A percentile compares a stretch with the other conserved stretches of the same genome.
These are phyloP conservation scores for Candida namnaoensis DNA, from an alignment of 805 yeast species.

Conservation along the genomic window DNA sequence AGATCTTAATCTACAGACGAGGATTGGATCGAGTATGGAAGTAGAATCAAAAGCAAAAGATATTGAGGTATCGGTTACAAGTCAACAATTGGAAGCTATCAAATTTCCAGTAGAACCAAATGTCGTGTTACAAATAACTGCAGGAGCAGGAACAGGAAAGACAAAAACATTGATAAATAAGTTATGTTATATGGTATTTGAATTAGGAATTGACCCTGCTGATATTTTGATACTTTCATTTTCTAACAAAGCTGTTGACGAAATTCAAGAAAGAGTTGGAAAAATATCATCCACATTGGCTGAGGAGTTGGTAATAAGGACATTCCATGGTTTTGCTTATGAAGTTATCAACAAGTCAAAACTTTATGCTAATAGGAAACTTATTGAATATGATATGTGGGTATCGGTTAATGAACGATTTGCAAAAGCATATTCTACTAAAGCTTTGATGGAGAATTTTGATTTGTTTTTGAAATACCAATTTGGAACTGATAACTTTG, in stretches of 20 bases:
- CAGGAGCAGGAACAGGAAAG: conserved; percentile 76
- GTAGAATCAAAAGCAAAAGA: not conserved
- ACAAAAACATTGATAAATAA: conserved; percentile 50
- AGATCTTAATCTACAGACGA: too few species aligned
- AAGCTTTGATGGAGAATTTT: not conserved
- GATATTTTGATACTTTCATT: conserved; percentile 56
- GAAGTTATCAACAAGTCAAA: too few species aligned
- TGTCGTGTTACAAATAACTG: conserved; percentile 40
- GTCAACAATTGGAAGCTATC: conserved; percentile 38
- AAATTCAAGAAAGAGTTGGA: conserved; percentile 23
- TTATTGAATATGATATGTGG: conserved; percentile 26
- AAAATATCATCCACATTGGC: conserved; percentile 19
- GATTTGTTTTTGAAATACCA: not conserved
- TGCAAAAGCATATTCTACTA: not conserved
- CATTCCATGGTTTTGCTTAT: conserved; percentile 60
- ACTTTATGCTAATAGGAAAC: conserved; percentile 15
- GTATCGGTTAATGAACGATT: not conserved
- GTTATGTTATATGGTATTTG: conserved; percentile 35
- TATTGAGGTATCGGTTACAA: conserved; percentile 24
- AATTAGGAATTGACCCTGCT: conserved; percentile 31
- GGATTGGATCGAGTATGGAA: too few species aligned
- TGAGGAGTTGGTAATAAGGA: conserved; percentile 30
- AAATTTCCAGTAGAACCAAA: conserved; percentile 27
- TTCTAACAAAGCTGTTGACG: conserved; percentile 62
- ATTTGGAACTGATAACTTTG: too few species aligned